These are phyloP conservation scores for Globisporangium orthogonon DNA, from an alignment of 352 stramenopile genomes.

Conservation along the genomic window DNA sequence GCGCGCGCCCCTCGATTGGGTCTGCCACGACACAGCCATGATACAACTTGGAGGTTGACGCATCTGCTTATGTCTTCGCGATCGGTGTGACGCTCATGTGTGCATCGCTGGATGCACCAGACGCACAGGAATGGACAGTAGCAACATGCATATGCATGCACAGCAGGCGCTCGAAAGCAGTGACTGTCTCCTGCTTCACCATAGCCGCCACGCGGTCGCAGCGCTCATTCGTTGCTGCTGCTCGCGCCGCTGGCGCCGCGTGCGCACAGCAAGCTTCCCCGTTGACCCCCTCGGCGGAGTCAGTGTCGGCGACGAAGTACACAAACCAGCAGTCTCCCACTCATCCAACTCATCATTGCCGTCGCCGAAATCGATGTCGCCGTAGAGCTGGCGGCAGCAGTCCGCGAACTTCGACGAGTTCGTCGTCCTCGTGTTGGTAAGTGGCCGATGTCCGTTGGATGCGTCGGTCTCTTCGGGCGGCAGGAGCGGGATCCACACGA, in stretches of 20 bases:
- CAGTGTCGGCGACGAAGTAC: background rate
- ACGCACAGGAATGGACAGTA: too few species aligned
- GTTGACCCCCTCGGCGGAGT: background rate
- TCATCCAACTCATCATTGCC: background rate
- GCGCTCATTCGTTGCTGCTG: constrained; percentile 3
- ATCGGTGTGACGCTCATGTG: too few species aligned
- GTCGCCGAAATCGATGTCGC: constrained; percentile 4
- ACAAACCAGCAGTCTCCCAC: background rate
- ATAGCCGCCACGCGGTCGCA: constrained; percentile 8
- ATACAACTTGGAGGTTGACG: too few species aligned
- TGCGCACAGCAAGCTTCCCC: constrained; percentile 9
- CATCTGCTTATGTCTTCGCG: too few species aligned
- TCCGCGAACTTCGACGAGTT: background rate
- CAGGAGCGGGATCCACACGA: background rate
- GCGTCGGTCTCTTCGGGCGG: background rate
- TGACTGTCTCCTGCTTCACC: constrained; percentile 1
- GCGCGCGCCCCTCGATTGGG: constrained; percentile 40
- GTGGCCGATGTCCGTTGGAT: background rate
- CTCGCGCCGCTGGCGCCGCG: constrained; percentile 10
- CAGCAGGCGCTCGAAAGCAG: too few species aligned
- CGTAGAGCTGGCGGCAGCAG: constrained; percentile 1
- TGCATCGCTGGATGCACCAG: too few species aligned
- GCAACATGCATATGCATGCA: background rate
- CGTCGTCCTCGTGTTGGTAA: background rate
- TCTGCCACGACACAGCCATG: constrained; percentile 62